phyloP scores from a whole-genome alignment of 2,329 filamentous ascomycete genomes.

The Diaporthe eres region DNA sequence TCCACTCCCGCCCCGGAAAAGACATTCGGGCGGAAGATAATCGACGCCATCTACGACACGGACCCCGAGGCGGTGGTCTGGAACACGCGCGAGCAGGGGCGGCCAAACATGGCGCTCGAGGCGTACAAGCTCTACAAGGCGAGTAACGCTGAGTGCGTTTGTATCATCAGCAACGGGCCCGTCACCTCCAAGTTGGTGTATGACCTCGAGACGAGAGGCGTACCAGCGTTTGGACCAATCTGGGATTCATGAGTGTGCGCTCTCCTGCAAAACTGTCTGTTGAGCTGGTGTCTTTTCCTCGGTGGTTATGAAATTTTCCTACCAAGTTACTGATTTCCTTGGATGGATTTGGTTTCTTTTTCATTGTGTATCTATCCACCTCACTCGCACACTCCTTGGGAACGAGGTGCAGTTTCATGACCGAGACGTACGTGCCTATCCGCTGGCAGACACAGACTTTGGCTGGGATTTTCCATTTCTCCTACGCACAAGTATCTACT shows the following conservation, averaged over 20 bases:
- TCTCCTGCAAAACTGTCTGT: neutral
- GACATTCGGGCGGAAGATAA: conserved; percentile 51
- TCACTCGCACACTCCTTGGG: neutral
- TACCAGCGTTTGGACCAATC: conserved; percentile 54
- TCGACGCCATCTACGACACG: conserved; percentile 46
- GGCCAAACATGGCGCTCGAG: conserved; percentile 50
- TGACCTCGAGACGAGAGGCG: conserved; percentile 49
- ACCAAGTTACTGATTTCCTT: neutral
- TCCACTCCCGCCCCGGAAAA: conserved; percentile 50
- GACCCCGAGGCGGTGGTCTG: conserved; percentile 52
- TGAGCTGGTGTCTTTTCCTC: neutral
- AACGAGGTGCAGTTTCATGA: neutral
- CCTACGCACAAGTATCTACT: neutral
- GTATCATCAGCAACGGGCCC: conserved; percentile 52
- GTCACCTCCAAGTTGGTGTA: conserved; percentile 52
- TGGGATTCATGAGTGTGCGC: conserved; percentile 49
- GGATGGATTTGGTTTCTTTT: neutral
- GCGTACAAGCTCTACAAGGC: conserved; percentile 47
- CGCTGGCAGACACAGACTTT: neutral
- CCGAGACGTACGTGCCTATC: neutral
- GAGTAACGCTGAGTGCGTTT: conserved; percentile 51
- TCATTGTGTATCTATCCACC: neutral
- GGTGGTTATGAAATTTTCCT: neutral
- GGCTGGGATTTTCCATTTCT: neutral
- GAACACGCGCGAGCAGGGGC: conserved; percentile 49